Percentiles rank a stretch among this genome's conserved stretches.
Evolutionary conservation across 345 rosid species (phyloP).

Genomic region (Populus deltoides): DNA sequence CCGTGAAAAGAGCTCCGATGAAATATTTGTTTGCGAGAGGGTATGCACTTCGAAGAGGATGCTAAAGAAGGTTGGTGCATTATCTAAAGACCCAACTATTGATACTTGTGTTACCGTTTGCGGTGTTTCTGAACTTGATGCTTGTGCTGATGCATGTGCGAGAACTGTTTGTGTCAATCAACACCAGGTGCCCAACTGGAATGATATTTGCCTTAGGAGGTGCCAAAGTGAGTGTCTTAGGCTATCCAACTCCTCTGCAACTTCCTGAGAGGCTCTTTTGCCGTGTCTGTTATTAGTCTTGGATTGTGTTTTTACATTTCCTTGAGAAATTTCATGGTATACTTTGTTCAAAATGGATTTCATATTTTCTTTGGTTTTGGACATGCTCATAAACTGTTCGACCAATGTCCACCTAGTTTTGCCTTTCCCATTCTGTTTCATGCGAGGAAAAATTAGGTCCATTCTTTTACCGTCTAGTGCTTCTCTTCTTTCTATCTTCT

Average conservation of each 20-base stretch:
- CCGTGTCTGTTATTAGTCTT: not conserved
- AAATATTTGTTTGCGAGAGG: conserved; percentile 83
- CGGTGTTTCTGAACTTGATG: conserved; percentile 86
- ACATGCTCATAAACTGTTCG: not conserved
- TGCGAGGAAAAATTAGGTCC: no score
- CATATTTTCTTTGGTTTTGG: not conserved
- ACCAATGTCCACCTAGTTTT: not conserved
- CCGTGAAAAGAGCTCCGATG: conserved; percentile 76
- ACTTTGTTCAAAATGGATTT: not conserved
- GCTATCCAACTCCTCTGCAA: conserved; percentile 39
- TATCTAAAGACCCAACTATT: conserved; percentile 71
- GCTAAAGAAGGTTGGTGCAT: conserved; percentile 77
- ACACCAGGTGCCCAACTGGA: conserved; percentile 90
- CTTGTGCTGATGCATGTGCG: conserved; percentile 86
- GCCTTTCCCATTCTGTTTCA: not conserved
- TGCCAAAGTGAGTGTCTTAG: conserved; percentile 81
- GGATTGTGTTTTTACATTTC: not conserved
- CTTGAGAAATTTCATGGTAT: not conserved
- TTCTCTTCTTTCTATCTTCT: no score
- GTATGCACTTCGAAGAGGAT: conserved; percentile 87
- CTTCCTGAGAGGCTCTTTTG: conserved; percentile 16
- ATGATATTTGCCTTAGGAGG: conserved; percentile 71
- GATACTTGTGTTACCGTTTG: conserved; percentile 88
- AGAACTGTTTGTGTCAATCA: conserved; percentile 83
- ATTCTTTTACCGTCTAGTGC: no score